Evolutionary conservation across 108 stramenopile genomes (phyloP).

Genomic region (Nitzschia sp.): DNA sequence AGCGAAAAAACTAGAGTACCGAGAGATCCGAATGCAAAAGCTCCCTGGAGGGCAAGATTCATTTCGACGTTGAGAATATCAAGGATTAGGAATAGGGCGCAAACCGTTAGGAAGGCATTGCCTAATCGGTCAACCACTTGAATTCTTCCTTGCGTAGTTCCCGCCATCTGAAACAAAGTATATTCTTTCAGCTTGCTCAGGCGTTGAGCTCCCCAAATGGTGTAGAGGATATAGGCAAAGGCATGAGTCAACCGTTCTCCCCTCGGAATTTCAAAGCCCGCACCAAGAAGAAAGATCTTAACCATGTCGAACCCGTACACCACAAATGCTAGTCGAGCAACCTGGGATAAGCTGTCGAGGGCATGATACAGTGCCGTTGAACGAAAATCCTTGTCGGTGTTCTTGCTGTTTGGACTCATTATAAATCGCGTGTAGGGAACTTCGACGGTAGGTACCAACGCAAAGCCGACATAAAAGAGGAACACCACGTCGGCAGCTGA

Average conservation of each 20-base stretch:
- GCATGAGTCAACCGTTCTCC: slow-evolving; percentile 14
- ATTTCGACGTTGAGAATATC: slow-evolving; percentile 62
- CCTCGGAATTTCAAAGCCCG: slow-evolving; percentile 31
- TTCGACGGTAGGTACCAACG: slow-evolving; percentile 13
- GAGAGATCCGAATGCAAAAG: slow-evolving; percentile 34
- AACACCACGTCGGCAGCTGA: slow-evolving; percentile 12
- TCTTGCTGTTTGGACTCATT: slow-evolving; percentile 6
- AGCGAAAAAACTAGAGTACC: slow-evolving; percentile 49
- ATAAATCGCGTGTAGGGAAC: slow-evolving; percentile 9
- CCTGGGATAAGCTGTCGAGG: slow-evolving; percentile 16
- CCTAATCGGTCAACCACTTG: slow-evolving; percentile 56
- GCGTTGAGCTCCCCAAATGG: slow-evolving; percentile 18
- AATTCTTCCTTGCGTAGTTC: slow-evolving; percentile 36
- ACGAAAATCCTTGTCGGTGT: background rate
- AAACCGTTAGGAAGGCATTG: slow-evolving; percentile 40
- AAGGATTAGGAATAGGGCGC: slow-evolving; percentile 39
- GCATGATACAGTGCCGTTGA: slow-evolving; percentile 14
- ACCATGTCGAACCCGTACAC: slow-evolving; percentile 46
- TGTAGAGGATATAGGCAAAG: slow-evolving; percentile 54
- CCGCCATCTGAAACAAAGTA: background rate
- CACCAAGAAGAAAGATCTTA: slow-evolving; percentile 17
- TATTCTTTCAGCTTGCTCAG: slow-evolving; percentile 8
- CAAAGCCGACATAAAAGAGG: background rate
- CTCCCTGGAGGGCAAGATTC: slow-evolving; percentile 49
- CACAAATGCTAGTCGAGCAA: slow-evolving; percentile 33